Evolutionary conservation across 495 filamentous ascomycete genomes (phyloP), one percentile per base, ranked within the genome.

Genomic region (Xylaria cubensis): DNA sequence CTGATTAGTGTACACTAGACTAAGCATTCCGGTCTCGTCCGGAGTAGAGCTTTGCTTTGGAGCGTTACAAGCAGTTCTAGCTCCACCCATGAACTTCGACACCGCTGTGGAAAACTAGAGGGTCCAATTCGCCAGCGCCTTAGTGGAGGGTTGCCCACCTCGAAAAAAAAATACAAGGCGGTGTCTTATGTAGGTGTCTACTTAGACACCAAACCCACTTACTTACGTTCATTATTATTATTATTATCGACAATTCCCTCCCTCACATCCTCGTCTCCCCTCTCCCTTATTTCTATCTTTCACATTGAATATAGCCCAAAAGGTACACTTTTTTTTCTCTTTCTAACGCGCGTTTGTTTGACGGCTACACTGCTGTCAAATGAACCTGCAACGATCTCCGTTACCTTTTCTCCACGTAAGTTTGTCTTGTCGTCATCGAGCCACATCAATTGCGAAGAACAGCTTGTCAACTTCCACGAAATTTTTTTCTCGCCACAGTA

Each of bases 351-450:
- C 87, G 87, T 91, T 90, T 84, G 81, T 86, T 89, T 90, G 88
- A 84, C 87, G 87, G 85, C 88, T 85, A 75, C 46, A 70, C 68
- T 79, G 87, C 87, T 88, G 87, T 89, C 88, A 89, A 90, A 89
- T 90, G 89, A 91, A 90, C 88, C 88, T 91, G 87, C 89, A 88
- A 80, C 83, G 77, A 80, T 79, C 78, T 75, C 78, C 82, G 72
- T 64, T 76, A 74, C 67, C 77, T 74, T 82, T 79, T 79, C 78
- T 80, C 79, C 82, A 79, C 75, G 86, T 88, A 83, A 86, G 82
- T 86, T 1, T 1, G 29, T 66, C 56, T 29, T 21, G 29, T 70
- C 68, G 68, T 70, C 68, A 51, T 64, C 29, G 42, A 64, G 56
- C 64, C 58, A 64, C 17, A n/a, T 19, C 56, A n/a, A 0, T 59